Conservation (phyloP, 169 alveolate genomes). For the Eimeria falciformis region DNA sequence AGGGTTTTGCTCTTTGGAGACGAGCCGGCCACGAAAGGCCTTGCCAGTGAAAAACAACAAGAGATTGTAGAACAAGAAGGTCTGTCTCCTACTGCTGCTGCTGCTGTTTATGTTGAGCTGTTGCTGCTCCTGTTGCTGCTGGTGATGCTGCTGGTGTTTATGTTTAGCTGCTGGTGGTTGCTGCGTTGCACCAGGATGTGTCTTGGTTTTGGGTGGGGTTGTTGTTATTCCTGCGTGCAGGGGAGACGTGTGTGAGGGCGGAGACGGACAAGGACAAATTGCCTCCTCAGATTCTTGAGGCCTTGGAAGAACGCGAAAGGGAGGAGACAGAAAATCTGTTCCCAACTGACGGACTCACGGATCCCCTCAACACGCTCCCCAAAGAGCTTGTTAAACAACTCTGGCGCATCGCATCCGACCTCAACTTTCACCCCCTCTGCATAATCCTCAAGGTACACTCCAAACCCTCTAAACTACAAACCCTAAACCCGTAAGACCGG, state of each 20-base stretch:
- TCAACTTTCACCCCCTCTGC: neutral
- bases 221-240: too few species aligned
- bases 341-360: neutral
- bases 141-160: neutral
- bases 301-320: neutral
- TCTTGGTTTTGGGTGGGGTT: too few species aligned
- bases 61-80: neutral
- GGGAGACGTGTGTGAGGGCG: neutral
- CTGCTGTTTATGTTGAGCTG: neutral
- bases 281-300: neutral
- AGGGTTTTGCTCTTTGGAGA: neutral
- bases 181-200: too few species aligned
- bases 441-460: neutral
- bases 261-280: neutral
- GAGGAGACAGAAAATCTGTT: neutral
- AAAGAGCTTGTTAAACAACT: neutral
- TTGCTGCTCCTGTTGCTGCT: neutral
- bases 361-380: neutral
- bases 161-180: too few species aligned
- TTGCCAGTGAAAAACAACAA: neutral
- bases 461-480: too few species aligned
- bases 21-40: neutral
- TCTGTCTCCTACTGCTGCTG: neutral
- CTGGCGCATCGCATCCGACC: neutral
- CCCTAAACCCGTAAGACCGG: too few species aligned